phyloP scores from a whole-genome alignment of 1,284 basidiomycete species.

The Heliocybe sulcata region DNA sequence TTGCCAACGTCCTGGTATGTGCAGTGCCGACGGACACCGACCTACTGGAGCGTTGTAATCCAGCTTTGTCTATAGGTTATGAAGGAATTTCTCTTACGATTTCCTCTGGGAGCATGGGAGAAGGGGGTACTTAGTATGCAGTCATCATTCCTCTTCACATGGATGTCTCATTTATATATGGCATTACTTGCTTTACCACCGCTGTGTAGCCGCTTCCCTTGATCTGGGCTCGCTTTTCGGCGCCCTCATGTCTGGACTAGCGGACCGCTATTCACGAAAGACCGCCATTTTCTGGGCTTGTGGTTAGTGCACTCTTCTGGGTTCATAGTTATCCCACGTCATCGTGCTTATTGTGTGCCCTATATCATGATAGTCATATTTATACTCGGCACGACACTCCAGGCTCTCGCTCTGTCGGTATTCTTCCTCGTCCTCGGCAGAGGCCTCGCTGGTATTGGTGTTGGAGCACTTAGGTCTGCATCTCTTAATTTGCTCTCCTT shows the following conservation, averaged over 20 bases:
- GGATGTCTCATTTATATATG: too few relatives aligned
- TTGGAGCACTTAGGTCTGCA: conserved; percentile 65
- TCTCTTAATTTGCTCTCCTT: background rate
- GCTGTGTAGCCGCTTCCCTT: conserved; percentile 56
- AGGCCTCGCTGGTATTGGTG: conserved; percentile 70
- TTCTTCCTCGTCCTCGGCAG: conserved; percentile 58
- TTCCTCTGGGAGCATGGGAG: conserved; percentile 64
- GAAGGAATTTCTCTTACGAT: conserved; percentile 59
- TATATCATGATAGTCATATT: conserved; percentile 46
- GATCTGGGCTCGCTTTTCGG: conserved; percentile 73
- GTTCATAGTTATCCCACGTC: too few relatives aligned
- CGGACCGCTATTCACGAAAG: conserved; percentile 61
- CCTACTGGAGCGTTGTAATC: background rate
- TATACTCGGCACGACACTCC: conserved; percentile 62
- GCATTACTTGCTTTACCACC: too few relatives aligned
- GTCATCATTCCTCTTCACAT: too few relatives aligned
- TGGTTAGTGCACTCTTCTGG: conserved; percentile 33
- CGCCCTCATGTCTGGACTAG: conserved; percentile 59
- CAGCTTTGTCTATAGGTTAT: too few relatives aligned
- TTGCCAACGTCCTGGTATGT: conserved; percentile 66
- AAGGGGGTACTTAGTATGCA: conserved; percentile 68
- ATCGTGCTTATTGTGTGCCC: too few relatives aligned
- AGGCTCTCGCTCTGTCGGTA: conserved; percentile 53
- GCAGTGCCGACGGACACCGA: too few relatives aligned
- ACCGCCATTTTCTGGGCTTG: conserved; percentile 63